Base-by-base conservation (phyloP, 768 basidiomycete species). In the Lactifluus volemus region DNA sequence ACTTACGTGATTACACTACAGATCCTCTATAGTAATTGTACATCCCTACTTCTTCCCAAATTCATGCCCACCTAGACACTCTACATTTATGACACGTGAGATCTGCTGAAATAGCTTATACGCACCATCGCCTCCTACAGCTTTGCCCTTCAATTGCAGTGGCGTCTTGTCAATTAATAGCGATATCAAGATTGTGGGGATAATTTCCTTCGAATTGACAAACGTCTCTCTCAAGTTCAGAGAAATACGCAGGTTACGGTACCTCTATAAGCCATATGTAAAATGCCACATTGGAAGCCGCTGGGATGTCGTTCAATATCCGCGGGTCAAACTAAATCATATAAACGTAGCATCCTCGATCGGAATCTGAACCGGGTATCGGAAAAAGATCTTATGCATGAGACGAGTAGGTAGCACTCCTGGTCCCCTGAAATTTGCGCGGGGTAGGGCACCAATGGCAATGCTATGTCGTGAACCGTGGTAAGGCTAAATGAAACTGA, bases 1-100 rank as follows among this genome's bases (percentile, higher is more conserved):
- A 58, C 49, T 58, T 49, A 49, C 44, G 30, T 58, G 47, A 53
- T 62, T 58, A 62, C 53, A 62, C 61, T 45, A 62, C 56, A 62
- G 45, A 58, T 53, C 45, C 42, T 62, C 55, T 53, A 62, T 53
- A 53, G 38, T 62, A 56, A 53, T 52, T 49, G 61, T 62, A 62
- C 61, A 62, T n/a, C 45, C 7, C 51, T 53, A 58, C 39, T 49
- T 53, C 42, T 52, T 36, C n/a, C 44, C 50, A 45, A 48, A 42
- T 51, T 25, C 45, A 49, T 53, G 36, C 30, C 30, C 55, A 52
- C 30, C 7, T 36, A 36, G 32, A 62, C 52, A 30, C 8, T 51
- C 36, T 50, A 47, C 55, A 61, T 32, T 19, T 36, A 11, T 44
- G 32, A 30, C 41, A 8, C 30, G 32, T 58, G 19, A 30, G 14